Percentiles rank a stretch among this genome's conserved stretches.
phyloP scores from a whole-genome alignment of 1,139 yeast species.

The Arxiozyma telluris region DNA sequence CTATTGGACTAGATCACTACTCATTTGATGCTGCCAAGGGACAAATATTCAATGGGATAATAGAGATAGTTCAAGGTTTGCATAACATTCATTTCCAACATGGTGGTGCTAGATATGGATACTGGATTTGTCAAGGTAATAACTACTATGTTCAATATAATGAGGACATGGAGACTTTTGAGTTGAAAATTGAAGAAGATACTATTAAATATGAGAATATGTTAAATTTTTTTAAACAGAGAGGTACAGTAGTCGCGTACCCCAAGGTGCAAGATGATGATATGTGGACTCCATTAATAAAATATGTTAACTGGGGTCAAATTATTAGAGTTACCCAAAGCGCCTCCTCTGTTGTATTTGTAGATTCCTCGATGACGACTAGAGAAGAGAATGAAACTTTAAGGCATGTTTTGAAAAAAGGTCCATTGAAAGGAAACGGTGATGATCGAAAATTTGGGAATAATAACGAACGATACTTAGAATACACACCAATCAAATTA shows the following conservation, averaged over 20 bases:
- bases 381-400: constrained; percentile 34
- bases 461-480: constrained; percentile 24
- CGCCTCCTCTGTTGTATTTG: constrained; percentile 7
- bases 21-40: constrained; percentile 19
- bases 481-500: constrained; percentile 33
- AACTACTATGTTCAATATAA: constrained; percentile 14
- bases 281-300: constrained; percentile 17
- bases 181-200: constrained; percentile 12
- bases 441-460: constrained; percentile 6
- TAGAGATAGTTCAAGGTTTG: constrained; percentile 16
- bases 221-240: constrained; percentile 6
- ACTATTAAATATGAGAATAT: constrained; percentile 9
- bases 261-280: constrained; percentile 18
- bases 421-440: constrained; percentile 13
- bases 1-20: constrained; percentile 22
- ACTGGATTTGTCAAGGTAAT: constrained; percentile 20
- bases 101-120: constrained; percentile 23
- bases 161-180: constrained; percentile 11
- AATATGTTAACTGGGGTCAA: constrained; percentile 13
- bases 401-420: constrained; percentile 24
- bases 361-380: constrained; percentile 35
- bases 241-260: constrained; percentile 16
- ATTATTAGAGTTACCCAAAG: background rate
- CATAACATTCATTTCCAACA: constrained; percentile 26
- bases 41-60: constrained; percentile 23